phyloP scores from a whole-genome alignment of 768 basidiomycete species.

The Mycena latifolia region DNA sequence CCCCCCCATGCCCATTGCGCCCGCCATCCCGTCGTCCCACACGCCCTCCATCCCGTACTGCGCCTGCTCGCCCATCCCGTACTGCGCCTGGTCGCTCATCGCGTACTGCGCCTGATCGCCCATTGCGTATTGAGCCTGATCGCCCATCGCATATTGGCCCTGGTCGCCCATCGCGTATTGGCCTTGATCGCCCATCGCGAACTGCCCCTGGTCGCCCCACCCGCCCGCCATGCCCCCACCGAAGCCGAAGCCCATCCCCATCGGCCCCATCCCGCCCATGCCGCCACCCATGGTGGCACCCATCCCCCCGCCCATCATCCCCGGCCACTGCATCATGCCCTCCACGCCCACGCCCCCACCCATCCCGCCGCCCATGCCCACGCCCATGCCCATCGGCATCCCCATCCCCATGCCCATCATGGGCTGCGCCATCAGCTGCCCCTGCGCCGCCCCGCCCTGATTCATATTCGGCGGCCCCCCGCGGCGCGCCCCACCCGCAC shows the following conservation, averaged over 20 bases:
- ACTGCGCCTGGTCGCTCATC: too few relatives aligned
- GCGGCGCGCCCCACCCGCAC: slow-evolving; percentile 24
- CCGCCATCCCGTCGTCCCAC: slow-evolving; percentile 52
- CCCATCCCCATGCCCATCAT: slow-evolving; percentile 40
- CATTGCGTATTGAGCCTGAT: slow-evolving; percentile 41
- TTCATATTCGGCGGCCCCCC: slow-evolving; percentile 21
- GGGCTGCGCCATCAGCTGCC: slow-evolving; percentile 29
- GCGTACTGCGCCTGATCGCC: slow-evolving; percentile 40
- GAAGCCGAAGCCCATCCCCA: slow-evolving; percentile 44
- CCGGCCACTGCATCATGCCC: slow-evolving; percentile 31
- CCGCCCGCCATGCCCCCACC: slow-evolving; percentile 50
- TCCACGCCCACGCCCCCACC: too few relatives aligned
- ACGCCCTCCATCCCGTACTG: too few relatives aligned
- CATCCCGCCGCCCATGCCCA: too few relatives aligned
- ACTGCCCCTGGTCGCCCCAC: slow-evolving; percentile 38
- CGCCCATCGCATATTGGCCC: slow-evolving; percentile 35
- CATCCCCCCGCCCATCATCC: slow-evolving; percentile 42
- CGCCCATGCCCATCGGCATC: slow-evolving; percentile 32
- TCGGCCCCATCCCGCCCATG: slow-evolving; percentile 45
- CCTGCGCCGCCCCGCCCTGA: slow-evolving; percentile 1
- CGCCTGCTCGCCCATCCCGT: too few relatives aligned
- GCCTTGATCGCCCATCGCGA: slow-evolving; percentile 39
- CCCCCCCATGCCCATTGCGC: slow-evolving; percentile 15
- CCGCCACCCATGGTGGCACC: slow-evolving; percentile 38
- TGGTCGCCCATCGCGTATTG: slow-evolving; percentile 51